phyloP scores from a whole-genome alignment of 2,329 filamentous ascomycete species.

The Diplodia corticola region DNA sequence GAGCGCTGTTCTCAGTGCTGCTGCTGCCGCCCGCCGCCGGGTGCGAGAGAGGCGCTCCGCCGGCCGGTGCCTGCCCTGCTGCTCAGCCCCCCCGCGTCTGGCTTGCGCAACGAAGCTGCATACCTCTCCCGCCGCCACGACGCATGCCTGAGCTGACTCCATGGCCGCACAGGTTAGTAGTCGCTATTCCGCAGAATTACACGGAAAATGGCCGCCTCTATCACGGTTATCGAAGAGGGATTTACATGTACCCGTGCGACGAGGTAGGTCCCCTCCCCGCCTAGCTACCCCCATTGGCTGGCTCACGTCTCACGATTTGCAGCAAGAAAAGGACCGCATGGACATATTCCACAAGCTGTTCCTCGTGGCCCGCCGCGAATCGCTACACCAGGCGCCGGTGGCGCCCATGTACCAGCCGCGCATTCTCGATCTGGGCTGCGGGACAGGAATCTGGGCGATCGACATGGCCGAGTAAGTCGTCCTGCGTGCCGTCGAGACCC shows the following conservation, averaged over 20 bases:
- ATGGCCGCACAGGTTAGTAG: conserved; percentile 36
- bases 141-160: conserved; percentile 2
- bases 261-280: conserved; percentile 52
- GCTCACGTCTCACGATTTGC: conserved; percentile 23
- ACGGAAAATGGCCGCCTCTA: conserved; percentile 69
- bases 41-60: neutral
- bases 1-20: neutral
- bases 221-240: conserved; percentile 65
- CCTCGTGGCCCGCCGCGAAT: conserved; percentile 59
- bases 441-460: conserved; percentile 89
- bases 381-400: conserved; percentile 49
- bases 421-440: conserved; percentile 72
- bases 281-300: neutral
- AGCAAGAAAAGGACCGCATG: conserved; percentile 73
- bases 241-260: conserved; percentile 78
- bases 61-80: conserved; percentile 10
- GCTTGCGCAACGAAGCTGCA: neutral
- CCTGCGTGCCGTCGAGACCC: neutral
- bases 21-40: conserved; percentile 16
- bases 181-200: conserved; percentile 48
- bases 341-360: conserved; percentile 83
- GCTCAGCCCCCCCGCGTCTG: neutral
- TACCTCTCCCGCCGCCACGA: neutral
- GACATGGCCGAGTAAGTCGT: conserved; percentile 72
- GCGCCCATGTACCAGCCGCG: conserved; percentile 44